Evolutionary conservation across 768 basidiomycete genomes (phyloP), one percentile per base, ranked within the genome.

Genomic region (Trametes cinnabarina): DNA sequence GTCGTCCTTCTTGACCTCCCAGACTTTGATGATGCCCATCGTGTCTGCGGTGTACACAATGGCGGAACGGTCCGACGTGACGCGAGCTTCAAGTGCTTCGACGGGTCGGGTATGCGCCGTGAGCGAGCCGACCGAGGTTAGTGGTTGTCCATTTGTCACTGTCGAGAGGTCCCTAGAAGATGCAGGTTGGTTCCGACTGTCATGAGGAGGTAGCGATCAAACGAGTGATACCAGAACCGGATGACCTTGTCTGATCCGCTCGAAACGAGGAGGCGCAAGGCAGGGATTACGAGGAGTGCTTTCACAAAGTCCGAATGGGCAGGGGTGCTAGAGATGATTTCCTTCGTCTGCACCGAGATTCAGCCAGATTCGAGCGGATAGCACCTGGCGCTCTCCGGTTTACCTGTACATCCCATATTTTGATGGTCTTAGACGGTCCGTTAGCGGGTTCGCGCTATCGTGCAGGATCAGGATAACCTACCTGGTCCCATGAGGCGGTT

Each of bases 401-500:
- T 64, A 95, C 96, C 62, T 82, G 70, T 10, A 81, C 83, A 67
- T 95, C 79, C 95, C 95, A 98, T 6, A 95, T 55, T 69, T 85
- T 88, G 72, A 99, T 91, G 0, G 86, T 86, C 92, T 98, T 41
- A 1, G 15, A 43, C n/a, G 12, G 7, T 20, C n/a, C 55, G 59
- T 63, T 57, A 64, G 62, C 56, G 43, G n/a, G n/a, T n/a, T n/a
- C n/a, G n/a, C 35, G 32, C 41, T 14, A 9, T 23, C 39, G 32
- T 26, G 19, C 22, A 5, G 28, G 4, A 28, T 20, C 35, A 22
- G 6, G 39, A 22, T 1, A 51, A 49, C 43, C 62, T 37, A 84
- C 91, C 73, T 84, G 87, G 70, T 99, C 97, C 97, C 97, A 99
- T 44, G 94, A 94, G 20, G 91, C 94, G 42, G 91, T 93, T 61